These are phyloP conservation scores for Corylus heterophylla DNA, from an alignment of 306 rosid species.

Conservation along the genomic window DNA sequence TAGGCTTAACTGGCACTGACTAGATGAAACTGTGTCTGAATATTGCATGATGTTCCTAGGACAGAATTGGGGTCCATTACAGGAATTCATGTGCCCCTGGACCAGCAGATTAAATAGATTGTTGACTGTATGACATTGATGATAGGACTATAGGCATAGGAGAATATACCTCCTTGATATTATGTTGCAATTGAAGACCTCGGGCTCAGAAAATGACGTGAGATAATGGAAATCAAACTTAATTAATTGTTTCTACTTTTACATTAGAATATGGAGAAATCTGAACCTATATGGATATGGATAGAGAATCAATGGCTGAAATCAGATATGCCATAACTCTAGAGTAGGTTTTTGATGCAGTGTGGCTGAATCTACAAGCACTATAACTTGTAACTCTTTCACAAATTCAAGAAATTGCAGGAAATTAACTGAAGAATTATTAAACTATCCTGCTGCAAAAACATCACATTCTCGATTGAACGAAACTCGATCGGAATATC, in stretches of 20 bases:
- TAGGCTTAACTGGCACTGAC: background rate
- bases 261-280: background rate
- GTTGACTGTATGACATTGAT: background rate
- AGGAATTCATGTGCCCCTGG: background rate
- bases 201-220: slow-evolving; percentile 5
- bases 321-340: background rate
- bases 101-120: background rate
- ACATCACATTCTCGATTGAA: too few species aligned
- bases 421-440: too few species aligned
- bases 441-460: too few species aligned
- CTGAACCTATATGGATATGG: background rate
- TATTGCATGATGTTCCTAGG: background rate
- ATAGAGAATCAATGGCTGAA: background rate
- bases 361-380: too few species aligned
- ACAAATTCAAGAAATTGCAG: too few species aligned
- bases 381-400: too few species aligned
- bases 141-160: background rate
- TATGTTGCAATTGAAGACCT: background rate
- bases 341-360: background rate
- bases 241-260: background rate
- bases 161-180: background rate
- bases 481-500: too few species aligned
- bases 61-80: background rate
- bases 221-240: too few species aligned
- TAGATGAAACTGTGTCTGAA: background rate